These are phyloP conservation scores for Lyophyllum decastes DNA, from an alignment of 768 basidiomycete species.

Conservation along the genomic window DNA sequence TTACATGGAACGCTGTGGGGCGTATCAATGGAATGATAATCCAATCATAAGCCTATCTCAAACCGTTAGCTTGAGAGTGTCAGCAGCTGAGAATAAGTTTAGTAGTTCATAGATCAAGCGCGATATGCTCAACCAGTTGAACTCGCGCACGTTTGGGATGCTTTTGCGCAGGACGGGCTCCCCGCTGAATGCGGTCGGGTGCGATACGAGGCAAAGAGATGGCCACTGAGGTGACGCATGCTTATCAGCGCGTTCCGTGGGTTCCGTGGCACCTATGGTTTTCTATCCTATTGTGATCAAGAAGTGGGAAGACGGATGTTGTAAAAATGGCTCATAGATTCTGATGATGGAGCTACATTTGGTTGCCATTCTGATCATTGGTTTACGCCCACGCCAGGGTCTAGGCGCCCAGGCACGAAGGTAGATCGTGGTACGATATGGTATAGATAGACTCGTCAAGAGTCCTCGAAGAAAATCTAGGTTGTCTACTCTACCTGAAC, in stretches of 20 bases:
- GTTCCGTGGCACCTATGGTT: neutral
- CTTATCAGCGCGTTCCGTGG: neutral
- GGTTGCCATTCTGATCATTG: neutral
- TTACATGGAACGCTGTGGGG: neutral
- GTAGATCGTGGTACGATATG: neutral
- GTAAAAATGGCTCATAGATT: neutral
- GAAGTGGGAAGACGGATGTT: neutral
- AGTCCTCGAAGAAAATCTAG: neutral
- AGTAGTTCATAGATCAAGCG: neutral
- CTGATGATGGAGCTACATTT: neutral
- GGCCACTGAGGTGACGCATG: neutral
- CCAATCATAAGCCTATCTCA: constrained; percentile 1
- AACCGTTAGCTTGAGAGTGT: neutral
- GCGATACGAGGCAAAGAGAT: neutral
- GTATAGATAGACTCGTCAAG: constrained; percentile 4
- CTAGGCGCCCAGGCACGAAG: neutral
- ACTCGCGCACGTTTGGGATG: constrained; percentile 1
- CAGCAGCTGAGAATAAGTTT: neutral
- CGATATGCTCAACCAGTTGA: constrained; percentile 12
- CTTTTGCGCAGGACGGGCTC: neutral
- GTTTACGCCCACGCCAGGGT: neutral
- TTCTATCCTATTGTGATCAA: neutral
- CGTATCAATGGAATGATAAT: neutral
- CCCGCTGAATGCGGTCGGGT: neutral
- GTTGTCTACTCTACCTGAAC: neutral